Evolutionary conservation across 1,139 yeast species (phyloP).

Genomic region (Fermentozyma sake): DNA sequence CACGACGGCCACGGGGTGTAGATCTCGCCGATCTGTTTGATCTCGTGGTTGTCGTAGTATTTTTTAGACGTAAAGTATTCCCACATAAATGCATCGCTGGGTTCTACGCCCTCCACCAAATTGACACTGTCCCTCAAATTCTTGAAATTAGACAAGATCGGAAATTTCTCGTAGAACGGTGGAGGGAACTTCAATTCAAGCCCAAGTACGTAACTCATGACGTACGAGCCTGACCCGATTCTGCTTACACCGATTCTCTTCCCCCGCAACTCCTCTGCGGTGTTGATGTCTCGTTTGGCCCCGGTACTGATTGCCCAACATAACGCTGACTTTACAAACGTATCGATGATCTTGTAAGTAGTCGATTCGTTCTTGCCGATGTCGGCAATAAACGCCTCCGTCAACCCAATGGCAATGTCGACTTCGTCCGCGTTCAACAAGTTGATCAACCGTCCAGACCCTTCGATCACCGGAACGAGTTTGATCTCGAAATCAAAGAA

Average conservation of each 20-base stretch:
- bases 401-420: slow-evolving; percentile 80
- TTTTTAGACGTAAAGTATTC: slow-evolving; percentile 85
- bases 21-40: slow-evolving; percentile 79
- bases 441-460: slow-evolving; percentile 83
- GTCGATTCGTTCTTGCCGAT: slow-evolving; percentile 60
- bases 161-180: slow-evolving; percentile 50
- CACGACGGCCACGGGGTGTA: slow-evolving; percentile 97
- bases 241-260: slow-evolving; percentile 76
- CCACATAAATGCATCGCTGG: slow-evolving; percentile 91
- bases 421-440: slow-evolving; percentile 60
- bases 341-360: slow-evolving; percentile 67
- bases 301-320: slow-evolving; percentile 93
- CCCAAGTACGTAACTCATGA: slow-evolving; percentile 84
- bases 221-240: slow-evolving; percentile 87
- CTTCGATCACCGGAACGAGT: slow-evolving; percentile 75
- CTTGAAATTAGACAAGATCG: slow-evolving; percentile 62
- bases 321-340: slow-evolving; percentile 81
- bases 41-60: slow-evolving; percentile 75
- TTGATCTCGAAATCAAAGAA: slow-evolving; percentile 50
- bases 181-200: slow-evolving; percentile 45
- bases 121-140: slow-evolving; percentile 80
- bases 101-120: slow-evolving; percentile 30
- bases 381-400: slow-evolving; percentile 88
- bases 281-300: slow-evolving; percentile 48
- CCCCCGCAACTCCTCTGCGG: slow-evolving; percentile 53